Percentiles rank a stretch among this genome's conserved stretches.
Evolutionary conservation across 371 early-diverging fungal genomes (phyloP).

Genomic region (Coemansia sp.): DNA sequence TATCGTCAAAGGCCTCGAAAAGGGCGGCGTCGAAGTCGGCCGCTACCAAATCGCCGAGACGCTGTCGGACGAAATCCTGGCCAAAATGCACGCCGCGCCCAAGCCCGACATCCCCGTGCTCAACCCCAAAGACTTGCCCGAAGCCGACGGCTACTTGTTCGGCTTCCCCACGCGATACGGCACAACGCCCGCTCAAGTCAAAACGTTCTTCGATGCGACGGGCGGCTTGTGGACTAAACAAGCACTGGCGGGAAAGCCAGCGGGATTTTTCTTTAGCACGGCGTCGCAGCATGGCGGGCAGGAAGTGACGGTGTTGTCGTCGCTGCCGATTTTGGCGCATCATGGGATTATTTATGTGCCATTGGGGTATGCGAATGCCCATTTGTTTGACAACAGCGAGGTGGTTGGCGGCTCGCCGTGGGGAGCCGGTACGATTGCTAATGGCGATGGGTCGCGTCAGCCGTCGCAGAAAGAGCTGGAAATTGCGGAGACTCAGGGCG

Average conservation of each 20-base stretch:
- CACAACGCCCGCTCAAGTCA: conserved; percentile 60
- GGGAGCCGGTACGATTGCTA: conserved; percentile 62
- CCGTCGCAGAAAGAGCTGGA: conserved; percentile 63
- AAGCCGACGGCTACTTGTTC: conserved; percentile 59
- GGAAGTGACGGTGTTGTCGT: conserved; percentile 61
- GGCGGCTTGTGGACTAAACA: conserved; percentile 65
- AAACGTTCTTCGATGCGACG: conserved; percentile 65
- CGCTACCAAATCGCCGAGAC: conserved; percentile 57
- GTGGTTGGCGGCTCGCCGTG: conserved; percentile 53
- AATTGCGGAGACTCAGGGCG: conserved; percentile 66
- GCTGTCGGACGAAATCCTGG: conserved; percentile 55
- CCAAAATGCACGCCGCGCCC: conserved; percentile 64
- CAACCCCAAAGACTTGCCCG: conserved; percentile 54
- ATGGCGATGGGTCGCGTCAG: conserved; percentile 68
- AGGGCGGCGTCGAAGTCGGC: conserved; percentile 54
- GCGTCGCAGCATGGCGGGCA: conserved; percentile 64
- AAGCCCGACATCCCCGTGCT: conserved; percentile 62
- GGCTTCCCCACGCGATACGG: conserved; percentile 61
- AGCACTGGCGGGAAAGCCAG: conserved; percentile 56
- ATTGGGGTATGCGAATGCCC: conserved; percentile 52
- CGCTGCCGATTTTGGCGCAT: conserved; percentile 61
- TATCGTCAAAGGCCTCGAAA: conserved; percentile 66
- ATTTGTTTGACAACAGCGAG: conserved; percentile 46
- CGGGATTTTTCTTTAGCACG: conserved; percentile 68
- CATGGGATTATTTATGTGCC: conserved; percentile 71